A percentile compares a stretch with the other conserved stretches of the same genome.
phyloP scores from a whole-genome alignment of 2,329 filamentous ascomycete genomes.

The Pochonia chlamydosporia region DNA sequence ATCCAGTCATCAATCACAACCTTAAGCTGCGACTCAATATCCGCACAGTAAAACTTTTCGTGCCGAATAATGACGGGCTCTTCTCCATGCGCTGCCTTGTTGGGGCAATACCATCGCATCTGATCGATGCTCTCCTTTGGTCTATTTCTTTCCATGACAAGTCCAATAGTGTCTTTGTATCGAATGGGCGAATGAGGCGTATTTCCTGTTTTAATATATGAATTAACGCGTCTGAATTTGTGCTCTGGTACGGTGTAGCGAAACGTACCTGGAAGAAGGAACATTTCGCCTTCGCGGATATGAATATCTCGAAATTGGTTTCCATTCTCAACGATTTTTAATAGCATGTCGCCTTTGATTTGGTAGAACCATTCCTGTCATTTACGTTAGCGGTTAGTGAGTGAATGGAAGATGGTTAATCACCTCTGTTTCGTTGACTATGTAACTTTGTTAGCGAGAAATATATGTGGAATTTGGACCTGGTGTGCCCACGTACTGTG shows the following conservation, averaged over 20 bases:
- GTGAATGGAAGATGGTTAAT: not conserved
- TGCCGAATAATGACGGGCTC: not conserved
- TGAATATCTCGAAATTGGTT: not conserved
- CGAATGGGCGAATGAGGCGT: not conserved
- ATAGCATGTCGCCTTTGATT: not conserved
- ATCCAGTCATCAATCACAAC: not conserved
- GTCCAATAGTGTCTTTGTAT: not conserved
- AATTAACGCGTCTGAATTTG: not conserved
- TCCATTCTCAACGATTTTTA: not conserved
- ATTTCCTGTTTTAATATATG: not conserved
- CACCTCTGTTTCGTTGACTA: not conserved
- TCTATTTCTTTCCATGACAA: not conserved
- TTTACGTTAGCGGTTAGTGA: not conserved
- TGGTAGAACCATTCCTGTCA: not conserved
- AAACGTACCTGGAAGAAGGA: not conserved
- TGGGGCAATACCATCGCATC: not conserved
- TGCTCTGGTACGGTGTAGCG: not conserved
- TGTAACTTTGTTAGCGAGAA: not conserved
- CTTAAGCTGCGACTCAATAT: not conserved
- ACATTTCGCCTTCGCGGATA: not conserved
- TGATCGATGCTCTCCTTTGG: not conserved
- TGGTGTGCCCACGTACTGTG: not conserved
- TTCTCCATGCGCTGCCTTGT: not conserved
- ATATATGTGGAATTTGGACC: not conserved
- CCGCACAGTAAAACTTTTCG: not conserved